Evolutionary conservation across 148 eudicot genomes (phyloP).

Genomic region (Persicaria maculosa): DNA sequence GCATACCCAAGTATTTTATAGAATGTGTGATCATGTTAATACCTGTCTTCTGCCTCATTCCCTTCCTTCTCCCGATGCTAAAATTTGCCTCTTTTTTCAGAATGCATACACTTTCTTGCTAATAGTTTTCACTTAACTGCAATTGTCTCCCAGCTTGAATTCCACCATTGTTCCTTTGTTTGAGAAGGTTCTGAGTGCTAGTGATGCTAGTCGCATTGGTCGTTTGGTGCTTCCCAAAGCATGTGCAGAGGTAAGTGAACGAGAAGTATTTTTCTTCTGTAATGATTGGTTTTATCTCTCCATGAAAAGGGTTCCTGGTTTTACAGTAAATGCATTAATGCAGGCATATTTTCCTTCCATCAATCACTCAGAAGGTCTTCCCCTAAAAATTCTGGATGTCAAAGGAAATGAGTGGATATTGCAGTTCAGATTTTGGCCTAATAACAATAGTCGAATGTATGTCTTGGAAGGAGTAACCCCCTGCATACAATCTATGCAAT

Average conservation of each 20-base stretch:
- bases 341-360: constrained; percentile 93
- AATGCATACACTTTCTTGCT: not conserved
- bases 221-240: constrained; percentile 97
- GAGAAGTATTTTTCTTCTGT: not conserved
- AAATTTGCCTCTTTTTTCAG: not conserved
- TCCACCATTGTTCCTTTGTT: constrained; percentile 77
- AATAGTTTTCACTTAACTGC: constrained; percentile 30
- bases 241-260: constrained; percentile 84
- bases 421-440: constrained; percentile 98
- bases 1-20: not conserved
- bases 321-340: constrained; percentile 12
- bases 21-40: not conserved
- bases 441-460: constrained; percentile 94
- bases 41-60: not conserved
- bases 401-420: constrained; percentile 96
- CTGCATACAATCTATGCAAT: constrained; percentile 88
- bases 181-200: constrained; percentile 90
- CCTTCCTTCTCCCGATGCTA: not conserved
- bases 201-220: constrained; percentile 98
- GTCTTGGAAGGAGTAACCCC: constrained; percentile 97
- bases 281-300: not conserved
- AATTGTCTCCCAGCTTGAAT: constrained; percentile 48
- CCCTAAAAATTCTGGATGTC: constrained; percentile 73
- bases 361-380: constrained; percentile 84
- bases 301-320: not conserved